Percentiles rank a stretch among this genome's conserved stretches.
phyloP scores from a whole-genome alignment of 768 basidiomycete species.

The Tulasnella sp. region DNA sequence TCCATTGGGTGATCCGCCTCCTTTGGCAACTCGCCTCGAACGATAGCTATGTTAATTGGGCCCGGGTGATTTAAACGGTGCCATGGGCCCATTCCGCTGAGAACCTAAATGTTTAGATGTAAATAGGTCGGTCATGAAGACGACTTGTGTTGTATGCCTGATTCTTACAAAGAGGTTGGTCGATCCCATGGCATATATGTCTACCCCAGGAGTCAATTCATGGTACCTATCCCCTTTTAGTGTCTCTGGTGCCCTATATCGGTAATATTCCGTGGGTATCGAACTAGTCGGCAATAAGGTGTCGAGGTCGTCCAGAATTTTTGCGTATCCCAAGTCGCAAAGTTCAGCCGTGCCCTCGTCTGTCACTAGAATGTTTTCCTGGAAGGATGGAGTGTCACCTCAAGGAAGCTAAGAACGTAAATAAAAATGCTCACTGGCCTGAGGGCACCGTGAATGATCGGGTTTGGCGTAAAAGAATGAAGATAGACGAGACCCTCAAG shows the following conservation, averaged over 20 bases:
- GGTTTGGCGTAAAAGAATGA: neutral
- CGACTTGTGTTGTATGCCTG: neutral
- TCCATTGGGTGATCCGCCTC: neutral
- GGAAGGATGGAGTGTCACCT: no score
- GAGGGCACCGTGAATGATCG: neutral
- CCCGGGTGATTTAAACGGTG: neutral
- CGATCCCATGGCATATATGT: neutral
- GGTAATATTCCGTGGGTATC: neutral
- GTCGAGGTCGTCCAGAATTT: neutral
- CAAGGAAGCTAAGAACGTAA: neutral
- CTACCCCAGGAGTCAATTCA: neutral
- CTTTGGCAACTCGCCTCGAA: neutral
- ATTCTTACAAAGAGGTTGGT: neutral
- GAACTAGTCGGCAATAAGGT: neutral
- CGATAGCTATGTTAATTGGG: neutral
- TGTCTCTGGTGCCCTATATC: neutral
- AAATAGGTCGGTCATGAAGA: neutral
- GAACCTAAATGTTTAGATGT: neutral
- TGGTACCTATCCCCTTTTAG: neutral
- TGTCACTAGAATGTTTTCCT: slow-evolving; percentile 23
- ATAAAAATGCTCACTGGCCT: neutral
- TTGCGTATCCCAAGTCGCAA: slow-evolving; percentile 13
- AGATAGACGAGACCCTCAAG: slow-evolving; percentile 3
- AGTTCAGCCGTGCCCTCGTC: neutral
- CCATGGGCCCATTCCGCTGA: neutral